Conservation (phyloP, 768 basidiomycete species). For the Naganishia vishniacii region DNA sequence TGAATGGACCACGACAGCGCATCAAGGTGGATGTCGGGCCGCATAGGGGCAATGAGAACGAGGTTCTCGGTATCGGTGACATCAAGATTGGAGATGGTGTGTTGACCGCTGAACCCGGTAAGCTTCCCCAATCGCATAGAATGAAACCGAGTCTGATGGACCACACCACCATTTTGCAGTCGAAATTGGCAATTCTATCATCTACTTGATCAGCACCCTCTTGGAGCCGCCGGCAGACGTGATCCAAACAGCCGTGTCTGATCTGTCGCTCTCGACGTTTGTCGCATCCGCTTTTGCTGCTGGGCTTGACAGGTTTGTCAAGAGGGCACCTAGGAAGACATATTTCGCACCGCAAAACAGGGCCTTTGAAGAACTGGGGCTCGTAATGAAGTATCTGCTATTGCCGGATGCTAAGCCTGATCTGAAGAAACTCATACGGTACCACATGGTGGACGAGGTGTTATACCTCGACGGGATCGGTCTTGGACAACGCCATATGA, state of each 20-base stretch:
- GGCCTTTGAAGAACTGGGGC: constrained; percentile 83
- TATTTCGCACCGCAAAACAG: constrained; percentile 80
- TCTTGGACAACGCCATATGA: constrained; percentile 49
- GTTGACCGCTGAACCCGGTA: constrained; percentile 70
- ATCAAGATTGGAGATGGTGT: constrained; percentile 79
- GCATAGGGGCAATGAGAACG: constrained; percentile 34
- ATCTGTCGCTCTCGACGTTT: constrained; percentile 81
- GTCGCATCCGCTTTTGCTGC: constrained; percentile 85
- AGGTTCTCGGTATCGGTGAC: constrained; percentile 49
- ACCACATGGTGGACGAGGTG: constrained; percentile 73
- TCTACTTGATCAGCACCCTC: constrained; percentile 83
- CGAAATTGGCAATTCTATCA: constrained; percentile 66
- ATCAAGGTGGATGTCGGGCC: constrained; percentile 47
- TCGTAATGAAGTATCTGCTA: constrained; percentile 81
- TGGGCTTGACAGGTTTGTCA: constrained; percentile 65
- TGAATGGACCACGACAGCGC: constrained; percentile 52
- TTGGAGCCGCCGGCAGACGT: constrained; percentile 75
- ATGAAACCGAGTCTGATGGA: neutral
- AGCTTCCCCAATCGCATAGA: constrained; percentile 37
- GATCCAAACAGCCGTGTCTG: constrained; percentile 70
- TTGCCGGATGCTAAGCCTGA: constrained; percentile 67
- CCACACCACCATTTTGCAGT: constrained; percentile 52
- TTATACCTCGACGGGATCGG: constrained; percentile 60
- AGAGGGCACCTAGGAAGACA: constrained; percentile 65
- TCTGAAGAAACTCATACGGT: constrained; percentile 74